Evolutionary conservation across 768 basidiomycete genomes (phyloP), one percentile per base, ranked within the genome.

Genomic region (Sistotremastrum suecicum): DNA sequence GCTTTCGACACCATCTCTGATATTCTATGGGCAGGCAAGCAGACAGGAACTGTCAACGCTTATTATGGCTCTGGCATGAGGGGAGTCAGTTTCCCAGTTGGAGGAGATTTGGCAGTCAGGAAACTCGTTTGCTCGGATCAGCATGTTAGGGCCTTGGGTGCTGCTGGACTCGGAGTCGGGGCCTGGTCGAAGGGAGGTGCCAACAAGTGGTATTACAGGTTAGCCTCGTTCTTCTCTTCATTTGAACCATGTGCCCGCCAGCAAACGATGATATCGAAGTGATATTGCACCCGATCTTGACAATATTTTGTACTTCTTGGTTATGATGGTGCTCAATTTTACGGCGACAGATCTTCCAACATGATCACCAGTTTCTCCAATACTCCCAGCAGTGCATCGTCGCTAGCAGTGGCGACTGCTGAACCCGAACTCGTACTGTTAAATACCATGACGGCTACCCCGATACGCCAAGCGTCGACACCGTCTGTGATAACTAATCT

Each of bases 1-100:
- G 75, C 80, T 0, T 92, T 98, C 59, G 94, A 99, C 62, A 83
- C 89, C 5, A 80, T 84, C 20, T 86, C 88, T 0, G 91, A 97
- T 60, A 76, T 82, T 5, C 66, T 99, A 34, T 95, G 91, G 90
- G 68, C 81, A 41, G 92, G 91, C 32, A 70, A 75, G 6, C 75
- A 78, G 47, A 63, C 74, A 31, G 92, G 94, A 3, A 66, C 67
- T 47, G 71, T 95, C 49, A 59, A 70, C 37, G 80, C 83, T 1
- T 74, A 80, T 58, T 78, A 85, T 63, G 70, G 77, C 37, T 59
- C 71, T 32, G 80, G 78, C 10, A 56, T 75, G 42, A 75, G 78
- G 42, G 83, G 84, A 3, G 81, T 86, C 34, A 72, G 71, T 20
- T 90, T 83, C 58, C 80, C 71, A 30, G 79, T 83, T 34, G 83